phyloP scores from a whole-genome alignment of 495 filamentous ascomycete genomes.

The Apodospora peruviana region DNA sequence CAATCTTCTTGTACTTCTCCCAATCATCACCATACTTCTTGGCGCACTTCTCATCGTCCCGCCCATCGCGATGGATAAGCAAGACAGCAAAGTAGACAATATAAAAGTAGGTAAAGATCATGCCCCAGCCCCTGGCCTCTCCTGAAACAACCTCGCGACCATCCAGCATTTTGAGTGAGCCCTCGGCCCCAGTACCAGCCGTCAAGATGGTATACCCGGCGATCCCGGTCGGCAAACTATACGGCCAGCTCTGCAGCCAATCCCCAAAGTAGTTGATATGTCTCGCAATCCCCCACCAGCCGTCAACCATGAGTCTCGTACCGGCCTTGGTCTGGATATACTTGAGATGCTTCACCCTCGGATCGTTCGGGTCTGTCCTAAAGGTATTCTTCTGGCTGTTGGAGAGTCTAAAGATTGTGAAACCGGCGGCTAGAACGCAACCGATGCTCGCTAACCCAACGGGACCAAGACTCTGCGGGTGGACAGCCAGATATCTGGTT shows the following conservation, averaged over 20 bases:
- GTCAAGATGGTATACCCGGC: constrained; percentile 66
- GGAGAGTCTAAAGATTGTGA: constrained; percentile 82
- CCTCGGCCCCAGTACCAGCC: constrained; percentile 37
- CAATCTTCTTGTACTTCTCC: constrained; percentile 80
- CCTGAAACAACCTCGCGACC: constrained; percentile 61
- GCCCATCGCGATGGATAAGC: constrained; percentile 81
- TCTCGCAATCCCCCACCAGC: constrained; percentile 91
- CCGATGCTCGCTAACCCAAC: constrained; percentile 56
- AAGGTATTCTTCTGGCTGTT: constrained; percentile 96
- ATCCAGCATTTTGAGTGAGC: constrained; percentile 51
- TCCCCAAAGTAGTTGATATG: constrained; percentile 99
- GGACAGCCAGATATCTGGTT: constrained; percentile 77
- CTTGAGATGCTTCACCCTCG: constrained; percentile 70
- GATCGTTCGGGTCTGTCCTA: constrained; percentile 81
- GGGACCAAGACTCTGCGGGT: constrained; percentile 71
- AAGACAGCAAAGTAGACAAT: constrained; percentile 87
- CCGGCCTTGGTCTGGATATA: constrained; percentile 84
- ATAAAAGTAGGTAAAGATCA: constrained; percentile 92
- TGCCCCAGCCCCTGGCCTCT: constrained; percentile 72
- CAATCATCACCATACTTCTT: constrained; percentile 92
- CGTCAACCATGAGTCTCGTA: constrained; percentile 72
- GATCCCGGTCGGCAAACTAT: constrained; percentile 82
- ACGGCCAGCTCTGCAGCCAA: constrained; percentile 92
- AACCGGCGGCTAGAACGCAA: constrained; percentile 62
- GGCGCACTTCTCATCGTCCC: constrained; percentile 90